Evolutionary conservation across 371 early-diverging fungal species (phyloP), one percentile per base, ranked within the genome.

Genomic region (Actinomucor elegans): DNA sequence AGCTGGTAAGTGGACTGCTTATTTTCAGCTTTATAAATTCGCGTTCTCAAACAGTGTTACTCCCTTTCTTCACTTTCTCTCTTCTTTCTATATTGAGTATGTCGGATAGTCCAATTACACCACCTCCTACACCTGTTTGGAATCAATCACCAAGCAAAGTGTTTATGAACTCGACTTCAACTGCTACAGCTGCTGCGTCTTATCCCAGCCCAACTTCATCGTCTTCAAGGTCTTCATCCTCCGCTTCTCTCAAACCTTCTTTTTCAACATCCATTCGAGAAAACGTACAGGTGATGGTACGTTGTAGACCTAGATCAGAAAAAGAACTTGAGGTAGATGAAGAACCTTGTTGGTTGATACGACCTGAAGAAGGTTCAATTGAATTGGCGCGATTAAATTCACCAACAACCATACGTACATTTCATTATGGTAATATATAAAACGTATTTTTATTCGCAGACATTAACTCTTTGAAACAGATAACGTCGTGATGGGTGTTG

Each of bases 201-300:
- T 48, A 34, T 42, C 56, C 41, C 9, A 40, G 27, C 24, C 41
- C 41, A 6, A 56, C 52, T 18, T 27, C 36, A 18, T 42, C 56
- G 0, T 35, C 48, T 3, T 35, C 42, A 1, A 56, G 38, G 15
- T 34, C 51, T 5, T 20, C 43, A 5, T 17, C 44, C n/a, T 40
- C 42, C 3, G 23, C 45, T 9, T 36, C 51, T n/a, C 37, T 49
- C 20, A 50, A 46, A 29, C 42, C 56, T 21, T 43, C 33, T 7
- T 48, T 41, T 52, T 49, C 56, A 15, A 38, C 48, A 28, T 58
- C 64, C 2, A 58, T 64, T 5, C 24, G 46, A 41, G 75, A 75
- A 52, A 71, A 69, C 33, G 66, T 75, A 4, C 61, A 75, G 26
- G 75, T 75, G 27, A 61, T 61, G 48, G 72, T 75, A 0, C 64